Conservation (phyloP, 106 monocot genomes). For the Iris macrosiphon region DNA sequence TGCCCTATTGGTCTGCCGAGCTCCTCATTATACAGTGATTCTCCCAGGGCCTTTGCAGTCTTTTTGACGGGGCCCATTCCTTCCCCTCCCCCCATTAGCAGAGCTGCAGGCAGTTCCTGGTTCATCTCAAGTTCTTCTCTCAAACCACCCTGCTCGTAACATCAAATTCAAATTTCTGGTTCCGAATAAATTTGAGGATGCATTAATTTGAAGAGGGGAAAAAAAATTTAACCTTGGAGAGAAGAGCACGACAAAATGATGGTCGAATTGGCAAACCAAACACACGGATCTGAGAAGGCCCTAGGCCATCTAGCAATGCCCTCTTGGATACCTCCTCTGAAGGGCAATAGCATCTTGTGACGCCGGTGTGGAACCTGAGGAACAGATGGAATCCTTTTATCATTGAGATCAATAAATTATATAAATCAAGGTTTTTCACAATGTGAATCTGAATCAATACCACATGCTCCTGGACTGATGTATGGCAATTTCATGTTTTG, state of each 20-base stretch:
- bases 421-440: no score
- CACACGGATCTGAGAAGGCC: constrained; percentile 42
- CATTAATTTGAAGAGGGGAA: neutral
- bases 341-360: constrained; percentile 54
- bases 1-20: constrained; percentile 49
- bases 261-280: constrained; percentile 52
- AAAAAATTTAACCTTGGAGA: constrained; percentile 35
- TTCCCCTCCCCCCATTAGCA: constrained; percentile 93
- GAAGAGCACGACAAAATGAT: constrained; percentile 40
- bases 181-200: neutral
- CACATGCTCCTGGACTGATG: no score
- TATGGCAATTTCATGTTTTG: no score
- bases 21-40: constrained; percentile 41
- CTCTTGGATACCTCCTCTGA: constrained; percentile 50
- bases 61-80: constrained; percentile 86
- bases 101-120: constrained; percentile 54
- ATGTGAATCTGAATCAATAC: no score
- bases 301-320: constrained; percentile 35
- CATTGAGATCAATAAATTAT: no score
- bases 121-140: constrained; percentile 76
- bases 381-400: no score
- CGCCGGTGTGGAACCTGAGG: constrained; percentile 43
- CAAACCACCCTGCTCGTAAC: constrained; percentile 44
- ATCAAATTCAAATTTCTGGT: neutral
- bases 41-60: constrained; percentile 61